Base-by-base conservation (phyloP, 768 basidiomycete species). In the Vishniacozyma victoriae region DNA sequence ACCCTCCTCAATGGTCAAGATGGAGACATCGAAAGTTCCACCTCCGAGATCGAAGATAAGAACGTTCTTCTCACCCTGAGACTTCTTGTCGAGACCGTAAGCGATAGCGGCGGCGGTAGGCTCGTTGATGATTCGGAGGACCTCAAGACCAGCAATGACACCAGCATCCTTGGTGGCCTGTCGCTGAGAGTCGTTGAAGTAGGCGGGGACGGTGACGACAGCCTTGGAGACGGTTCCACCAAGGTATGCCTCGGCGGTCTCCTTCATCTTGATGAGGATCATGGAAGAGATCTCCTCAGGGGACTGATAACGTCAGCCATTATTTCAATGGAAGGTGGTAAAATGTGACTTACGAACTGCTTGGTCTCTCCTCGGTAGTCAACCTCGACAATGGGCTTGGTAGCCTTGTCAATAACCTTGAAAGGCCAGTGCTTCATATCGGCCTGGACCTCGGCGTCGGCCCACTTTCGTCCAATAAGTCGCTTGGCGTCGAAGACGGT, bases 181-280 rank as follows among this genome's bases (percentile, higher is more conserved):
- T 71, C 92, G 88, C 75, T 97, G 93, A 66, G 93, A 91, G 77
- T 96, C 92, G 73, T 97, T 96, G 83, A 93, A 95, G 80, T 92
- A 95, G 47, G 92, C 92, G 39, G 93, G 93, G 72, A 97, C 93
- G 41, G 93, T 96, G 71, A 97, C 88, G 41, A 97, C 92, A 50
- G 93, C 92, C 73, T 97, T 88, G 52, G 90, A 90, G 71, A 97
- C 91, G 73, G 87, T 86, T 67, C 89, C 81, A 64, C 91, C 91
- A 51, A 97, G 86, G 76, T 93, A 96, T 15, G 91, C 86, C 79
- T 96, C 93, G 48, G 93, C 93, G 22, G 90, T 97, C 78, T 97
- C 93, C 80, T 95, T 96, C 93, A 97, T 96, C 80, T 96, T 97
- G 52, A 74, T 77, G 46, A 97, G 78, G 63, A 97, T 80, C 93